Evolutionary conservation across 2,329 filamentous ascomycete genomes (phyloP).

Genomic region (Byssochlamys sp.): DNA sequence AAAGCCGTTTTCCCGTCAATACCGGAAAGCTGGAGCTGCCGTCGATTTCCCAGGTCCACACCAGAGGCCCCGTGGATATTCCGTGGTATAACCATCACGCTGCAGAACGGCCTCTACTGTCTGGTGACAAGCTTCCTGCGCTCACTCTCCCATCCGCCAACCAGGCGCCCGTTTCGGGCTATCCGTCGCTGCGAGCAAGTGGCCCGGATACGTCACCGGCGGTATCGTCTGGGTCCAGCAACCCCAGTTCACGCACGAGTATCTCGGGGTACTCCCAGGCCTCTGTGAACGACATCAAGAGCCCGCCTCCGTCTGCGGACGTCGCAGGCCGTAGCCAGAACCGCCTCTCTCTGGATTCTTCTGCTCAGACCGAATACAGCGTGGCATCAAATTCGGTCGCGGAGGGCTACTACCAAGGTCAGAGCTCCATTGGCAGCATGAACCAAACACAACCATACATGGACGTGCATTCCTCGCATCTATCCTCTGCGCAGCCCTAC

Average conservation of each 20-base stretch:
- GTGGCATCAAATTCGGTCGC: constrained; percentile 24
- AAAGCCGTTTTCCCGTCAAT: constrained; percentile 33
- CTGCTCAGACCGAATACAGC: constrained; percentile 24
- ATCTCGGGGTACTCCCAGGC: constrained; percentile 47
- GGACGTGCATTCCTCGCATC: constrained; percentile 69
- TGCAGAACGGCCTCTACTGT: constrained; percentile 54
- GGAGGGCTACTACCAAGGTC: constrained; percentile 34
- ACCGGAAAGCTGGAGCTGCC: constrained; percentile 92
- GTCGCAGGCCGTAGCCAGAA: constrained; percentile 39
- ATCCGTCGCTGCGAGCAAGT: constrained; percentile 65
- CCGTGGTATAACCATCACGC: constrained; percentile 61
- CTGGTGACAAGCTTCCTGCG: constrained; percentile 64
- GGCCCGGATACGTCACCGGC: constrained; percentile 53
- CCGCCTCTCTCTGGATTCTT: constrained; percentile 26
- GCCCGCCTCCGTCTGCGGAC: constrained; percentile 57
- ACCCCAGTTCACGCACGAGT: constrained; percentile 47
- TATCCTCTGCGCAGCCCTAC: constrained; percentile 67
- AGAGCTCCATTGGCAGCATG: constrained; percentile 51
- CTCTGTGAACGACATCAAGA: constrained; percentile 48
- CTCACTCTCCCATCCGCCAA: constrained; percentile 59
- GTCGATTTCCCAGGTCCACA: constrained; percentile 72
- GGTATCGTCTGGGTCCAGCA: constrained; percentile 41
- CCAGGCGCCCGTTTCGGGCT: constrained; percentile 56
- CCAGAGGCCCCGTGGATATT: constrained; percentile 65
- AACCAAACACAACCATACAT: constrained; percentile 73